phyloP scores from a whole-genome alignment of 2,329 filamentous ascomycete species.

The Paramyrothecium roridum region DNA sequence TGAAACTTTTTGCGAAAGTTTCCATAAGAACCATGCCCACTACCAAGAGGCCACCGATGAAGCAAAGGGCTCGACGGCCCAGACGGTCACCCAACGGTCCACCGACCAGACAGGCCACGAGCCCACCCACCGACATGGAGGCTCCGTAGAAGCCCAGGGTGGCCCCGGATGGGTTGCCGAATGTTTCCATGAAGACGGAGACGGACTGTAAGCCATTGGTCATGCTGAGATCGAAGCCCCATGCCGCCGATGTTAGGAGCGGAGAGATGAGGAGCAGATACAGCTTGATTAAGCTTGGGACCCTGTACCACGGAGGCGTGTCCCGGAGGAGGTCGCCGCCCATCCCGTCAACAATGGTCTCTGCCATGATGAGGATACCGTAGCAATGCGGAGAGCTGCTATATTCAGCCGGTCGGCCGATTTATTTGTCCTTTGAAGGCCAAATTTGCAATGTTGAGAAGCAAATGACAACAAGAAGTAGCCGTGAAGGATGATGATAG shows the following conservation, averaged over 20 bases:
- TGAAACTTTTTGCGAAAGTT: conserved; percentile 12
- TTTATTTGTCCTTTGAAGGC: too few relatives aligned
- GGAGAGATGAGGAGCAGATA: background rate
- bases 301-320: too few relatives aligned
- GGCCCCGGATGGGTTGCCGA: conserved; percentile 22
- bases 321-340: too few relatives aligned
- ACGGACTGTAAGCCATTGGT: conserved; percentile 35
- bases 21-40: conserved; percentile 18
- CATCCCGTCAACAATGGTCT: too few relatives aligned
- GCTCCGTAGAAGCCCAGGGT: conserved; percentile 24
- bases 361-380: too few relatives aligned
- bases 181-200: conserved; percentile 29
- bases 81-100: conserved; percentile 27
- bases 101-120: conserved; percentile 24
- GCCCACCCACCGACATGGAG: conserved; percentile 25
- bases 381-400: too few relatives aligned
- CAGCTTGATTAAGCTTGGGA: too few relatives aligned
- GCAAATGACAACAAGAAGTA: too few relatives aligned
- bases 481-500: too few relatives aligned
- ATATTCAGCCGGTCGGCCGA: too few relatives aligned
- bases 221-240: conserved; percentile 10
- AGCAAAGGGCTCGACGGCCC: conserved; percentile 23
- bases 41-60: conserved; percentile 1
- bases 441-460: too few relatives aligned
- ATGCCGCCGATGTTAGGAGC: conserved; percentile 1